These are phyloP conservation scores for Penicillium ochrochloron DNA, from an alignment of 495 filamentous ascomycete species.

Conservation along the genomic window DNA sequence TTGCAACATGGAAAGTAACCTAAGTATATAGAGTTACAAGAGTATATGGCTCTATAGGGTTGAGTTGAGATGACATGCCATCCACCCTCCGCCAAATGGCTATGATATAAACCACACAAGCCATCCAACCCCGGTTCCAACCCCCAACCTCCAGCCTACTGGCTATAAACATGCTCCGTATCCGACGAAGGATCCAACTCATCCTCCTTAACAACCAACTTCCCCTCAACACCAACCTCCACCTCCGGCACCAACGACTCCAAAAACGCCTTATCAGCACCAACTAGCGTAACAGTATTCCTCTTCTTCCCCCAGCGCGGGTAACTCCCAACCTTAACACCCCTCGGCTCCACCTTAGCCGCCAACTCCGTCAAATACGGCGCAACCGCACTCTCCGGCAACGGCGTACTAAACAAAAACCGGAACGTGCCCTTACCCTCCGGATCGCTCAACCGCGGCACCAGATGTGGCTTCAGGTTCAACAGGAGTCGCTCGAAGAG, in stretches of 20 bases:
- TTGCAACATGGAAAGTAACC: background rate
- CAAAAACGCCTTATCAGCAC: slow-evolving; percentile 65
- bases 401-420: slow-evolving; percentile 81
- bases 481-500: slow-evolving; percentile 81
- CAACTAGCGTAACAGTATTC: slow-evolving; percentile 93
- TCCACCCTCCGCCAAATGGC: background rate
- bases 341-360: slow-evolving; percentile 65
- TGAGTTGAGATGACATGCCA: background rate
- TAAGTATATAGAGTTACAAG: slow-evolving; percentile 3
- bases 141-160: slow-evolving; percentile 17
- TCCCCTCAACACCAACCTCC: slow-evolving; percentile 63
- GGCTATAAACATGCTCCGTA: slow-evolving; percentile 34
- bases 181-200: slow-evolving; percentile 57
- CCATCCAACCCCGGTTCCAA: background rate
- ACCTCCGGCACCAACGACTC: slow-evolving; percentile 65
- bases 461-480: slow-evolving; percentile 69
- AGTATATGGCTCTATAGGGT: slow-evolving; percentile 2
- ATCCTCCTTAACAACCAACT: slow-evolving; percentile 59
- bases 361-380: slow-evolving; percentile 81
- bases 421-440: slow-evolving; percentile 78
- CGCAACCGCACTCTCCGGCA: slow-evolving; percentile 84
- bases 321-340: slow-evolving; percentile 96
- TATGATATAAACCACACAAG: background rate
- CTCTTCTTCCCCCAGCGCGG: slow-evolving; percentile 85
- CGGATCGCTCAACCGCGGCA: slow-evolving; percentile 73